phyloP scores from a whole-genome alignment of 805 yeast species.

The Monosporozyma siamensis region DNA sequence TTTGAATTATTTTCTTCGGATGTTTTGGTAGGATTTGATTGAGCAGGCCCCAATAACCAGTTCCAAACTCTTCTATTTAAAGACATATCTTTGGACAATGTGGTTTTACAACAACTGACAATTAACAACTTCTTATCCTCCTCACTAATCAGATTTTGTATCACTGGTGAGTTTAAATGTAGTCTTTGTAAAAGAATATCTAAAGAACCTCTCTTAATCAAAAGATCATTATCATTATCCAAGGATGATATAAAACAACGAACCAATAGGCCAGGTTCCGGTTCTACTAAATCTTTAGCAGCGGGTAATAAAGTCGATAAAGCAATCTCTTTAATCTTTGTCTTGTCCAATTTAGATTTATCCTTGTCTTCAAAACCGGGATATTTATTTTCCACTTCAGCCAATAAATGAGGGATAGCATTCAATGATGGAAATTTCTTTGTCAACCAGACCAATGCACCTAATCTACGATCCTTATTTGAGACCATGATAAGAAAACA shows the following conservation, averaged over 20 bases:
- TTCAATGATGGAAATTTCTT: conserved; percentile 54
- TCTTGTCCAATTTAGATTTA: background rate
- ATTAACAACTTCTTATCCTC: conserved; percentile 52
- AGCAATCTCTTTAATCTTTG: conserved; percentile 27
- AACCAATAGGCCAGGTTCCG: conserved; percentile 71
- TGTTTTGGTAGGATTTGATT: background rate
- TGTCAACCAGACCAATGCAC: conserved; percentile 68
- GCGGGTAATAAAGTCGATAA: conserved; percentile 34
- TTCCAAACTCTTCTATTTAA: conserved; percentile 88
- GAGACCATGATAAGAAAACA: conserved; percentile 66
- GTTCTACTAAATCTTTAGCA: conserved; percentile 54
- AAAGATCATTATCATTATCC: conserved; percentile 50
- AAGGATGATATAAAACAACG: conserved; percentile 68
- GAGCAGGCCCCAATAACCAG: conserved; percentile 74
- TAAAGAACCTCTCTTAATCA: conserved; percentile 81
- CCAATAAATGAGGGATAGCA: conserved; percentile 27
- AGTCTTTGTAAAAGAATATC: conserved; percentile 65
- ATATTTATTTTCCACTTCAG: conserved; percentile 9
- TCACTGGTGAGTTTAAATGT: conserved; percentile 51
- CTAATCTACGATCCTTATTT: conserved; percentile 71
- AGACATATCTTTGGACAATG: conserved; percentile 84
- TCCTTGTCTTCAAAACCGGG: background rate
- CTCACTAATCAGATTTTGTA: conserved; percentile 38
- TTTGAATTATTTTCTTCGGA: conserved; percentile 12
- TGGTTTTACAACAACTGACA: conserved; percentile 55